phyloP scores from a whole-genome alignment of 768 basidiomycete species.

The Russula foetens region DNA sequence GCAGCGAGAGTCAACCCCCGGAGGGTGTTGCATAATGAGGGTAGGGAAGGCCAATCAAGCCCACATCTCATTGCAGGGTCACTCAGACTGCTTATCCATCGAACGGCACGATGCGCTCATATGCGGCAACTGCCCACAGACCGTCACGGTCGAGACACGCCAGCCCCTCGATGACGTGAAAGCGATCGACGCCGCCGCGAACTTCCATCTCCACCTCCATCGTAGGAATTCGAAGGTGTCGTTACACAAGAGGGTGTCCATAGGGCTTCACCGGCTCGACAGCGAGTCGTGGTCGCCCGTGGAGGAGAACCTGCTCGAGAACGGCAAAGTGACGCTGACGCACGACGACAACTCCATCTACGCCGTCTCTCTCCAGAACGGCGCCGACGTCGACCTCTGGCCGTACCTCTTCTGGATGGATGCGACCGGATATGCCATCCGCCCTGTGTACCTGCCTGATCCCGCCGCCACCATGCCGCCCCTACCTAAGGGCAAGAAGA shows the following conservation, averaged over 20 bases:
- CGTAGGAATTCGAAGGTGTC: conserved; percentile 42
- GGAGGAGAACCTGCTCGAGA: conserved; percentile 39
- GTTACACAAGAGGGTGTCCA: conserved; percentile 38
- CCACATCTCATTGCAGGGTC: conserved; percentile 43
- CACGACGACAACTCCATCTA: conserved; percentile 38
- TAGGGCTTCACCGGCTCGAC: conserved; percentile 48
- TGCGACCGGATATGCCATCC: conserved; percentile 44
- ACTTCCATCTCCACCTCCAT: conserved; percentile 51
- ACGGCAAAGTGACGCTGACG: conserved; percentile 41
- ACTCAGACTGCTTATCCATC: conserved; percentile 33
- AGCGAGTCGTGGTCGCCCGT: conserved; percentile 34
- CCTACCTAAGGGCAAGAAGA: conserved; percentile 37
- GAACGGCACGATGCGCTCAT: conserved; percentile 39
- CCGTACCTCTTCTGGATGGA: conserved; percentile 58
- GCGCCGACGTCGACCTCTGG: conserved; percentile 47
- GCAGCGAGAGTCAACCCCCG: conserved; percentile 29
- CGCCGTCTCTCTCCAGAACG: conserved; percentile 41
- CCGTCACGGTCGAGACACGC: conserved; percentile 32
- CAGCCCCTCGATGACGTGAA: conserved; percentile 31
- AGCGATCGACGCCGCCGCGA: conserved; percentile 45
- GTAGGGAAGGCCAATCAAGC: conserved; percentile 38
- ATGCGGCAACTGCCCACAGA: conserved; percentile 29
- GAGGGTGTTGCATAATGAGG: conserved; percentile 39
- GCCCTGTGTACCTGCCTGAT: conserved; percentile 46
- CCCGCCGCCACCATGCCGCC: conserved; percentile 32